phyloP scores from a whole-genome alignment of 1,284 basidiomycete genomes.

The Puccinia sorghi region DNA sequence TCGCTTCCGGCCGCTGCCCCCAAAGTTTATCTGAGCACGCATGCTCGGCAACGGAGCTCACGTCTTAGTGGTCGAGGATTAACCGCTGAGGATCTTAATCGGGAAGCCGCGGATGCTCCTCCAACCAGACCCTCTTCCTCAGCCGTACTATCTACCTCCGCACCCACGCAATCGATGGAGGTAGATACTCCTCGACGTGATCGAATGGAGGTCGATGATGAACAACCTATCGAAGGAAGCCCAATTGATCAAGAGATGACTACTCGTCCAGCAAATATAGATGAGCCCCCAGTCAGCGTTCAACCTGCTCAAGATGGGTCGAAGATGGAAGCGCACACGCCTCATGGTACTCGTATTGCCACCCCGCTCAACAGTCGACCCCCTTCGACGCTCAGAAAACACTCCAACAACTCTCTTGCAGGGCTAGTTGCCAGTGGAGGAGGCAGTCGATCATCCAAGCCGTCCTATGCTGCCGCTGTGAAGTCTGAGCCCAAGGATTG shows the following conservation, averaged over 20 bases:
- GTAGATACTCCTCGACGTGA: constrained; percentile 37
- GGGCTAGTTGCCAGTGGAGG: constrained; percentile 50
- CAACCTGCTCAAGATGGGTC: constrained; percentile 69
- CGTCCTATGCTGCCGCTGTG: constrained; percentile 89
- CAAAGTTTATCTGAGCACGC: constrained; percentile 19
- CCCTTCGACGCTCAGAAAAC: constrained; percentile 55
- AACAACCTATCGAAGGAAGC: constrained; percentile 14
- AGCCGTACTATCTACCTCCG: constrained; percentile 38
- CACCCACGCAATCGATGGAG: constrained; percentile 29
- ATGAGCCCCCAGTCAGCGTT: constrained; percentile 48
- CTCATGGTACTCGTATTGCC: constrained; percentile 87
- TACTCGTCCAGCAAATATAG: constrained; percentile 11
- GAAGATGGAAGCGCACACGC: constrained; percentile 89
- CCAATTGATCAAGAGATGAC: constrained; percentile 46
- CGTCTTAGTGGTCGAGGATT: constrained; percentile 46
- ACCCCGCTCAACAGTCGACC: constrained; percentile 65
- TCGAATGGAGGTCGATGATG: constrained; percentile 44
- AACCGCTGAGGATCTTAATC: constrained; percentile 46
- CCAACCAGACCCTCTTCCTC: constrained; percentile 19
- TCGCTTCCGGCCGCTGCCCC: constrained; percentile 24
- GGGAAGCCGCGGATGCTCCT: constrained; percentile 5
- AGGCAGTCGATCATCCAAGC: constrained; percentile 51
- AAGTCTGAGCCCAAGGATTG: constrained; percentile 90
- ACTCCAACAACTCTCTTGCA: constrained; percentile 51
- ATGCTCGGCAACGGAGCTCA: constrained; percentile 39